A percentile compares a stretch with the other conserved stretches of the same genome.
Evolutionary conservation across 176 grass and related monocot species (phyloP).

Genomic region (Eleusine indica): DNA sequence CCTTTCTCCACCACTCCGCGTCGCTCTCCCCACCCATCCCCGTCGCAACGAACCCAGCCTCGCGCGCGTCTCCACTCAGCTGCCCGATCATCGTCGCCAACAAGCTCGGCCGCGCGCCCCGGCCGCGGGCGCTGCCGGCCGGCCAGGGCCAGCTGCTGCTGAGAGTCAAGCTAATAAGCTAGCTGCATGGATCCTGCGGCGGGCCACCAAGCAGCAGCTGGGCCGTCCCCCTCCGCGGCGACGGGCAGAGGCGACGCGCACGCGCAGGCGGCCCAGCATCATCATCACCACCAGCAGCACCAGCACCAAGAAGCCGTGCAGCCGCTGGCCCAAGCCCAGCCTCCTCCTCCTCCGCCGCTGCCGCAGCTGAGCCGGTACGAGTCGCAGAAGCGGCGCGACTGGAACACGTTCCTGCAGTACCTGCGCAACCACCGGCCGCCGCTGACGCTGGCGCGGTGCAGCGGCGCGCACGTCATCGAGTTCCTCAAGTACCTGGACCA

Average conservation of each 20-base stretch:
- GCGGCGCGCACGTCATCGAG: conserved; percentile 98
- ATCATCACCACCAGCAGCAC: not conserved
- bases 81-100: not conserved
- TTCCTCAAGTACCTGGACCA: conserved; percentile 96
- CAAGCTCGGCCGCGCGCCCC: not conserved
- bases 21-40: conserved; percentile 48
- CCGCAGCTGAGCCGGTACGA: conserved; percentile 88
- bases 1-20: conserved; percentile 41
- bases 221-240: conserved; percentile 11
- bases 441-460: conserved; percentile 86
- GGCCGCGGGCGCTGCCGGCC: conserved; percentile 22
- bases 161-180: no score
- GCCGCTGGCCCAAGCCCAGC: conserved; percentile 34
- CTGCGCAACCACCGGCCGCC: conserved; percentile 95
- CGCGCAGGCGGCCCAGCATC: not conserved
- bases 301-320: not conserved
- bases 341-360: not conserved
- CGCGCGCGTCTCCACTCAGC: conserved; percentile 8
- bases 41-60: conserved; percentile 14
- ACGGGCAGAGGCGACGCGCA: not conserved
- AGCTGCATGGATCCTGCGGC: conserved; percentile 43
- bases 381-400: conserved; percentile 96
- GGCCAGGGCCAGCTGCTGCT: not conserved
- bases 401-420: conserved; percentile 99
- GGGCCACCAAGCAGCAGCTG: not conserved